Base-by-base conservation (phyloP, 148 eudicot genomes). In the Camellia lanceoleosa region DNA sequence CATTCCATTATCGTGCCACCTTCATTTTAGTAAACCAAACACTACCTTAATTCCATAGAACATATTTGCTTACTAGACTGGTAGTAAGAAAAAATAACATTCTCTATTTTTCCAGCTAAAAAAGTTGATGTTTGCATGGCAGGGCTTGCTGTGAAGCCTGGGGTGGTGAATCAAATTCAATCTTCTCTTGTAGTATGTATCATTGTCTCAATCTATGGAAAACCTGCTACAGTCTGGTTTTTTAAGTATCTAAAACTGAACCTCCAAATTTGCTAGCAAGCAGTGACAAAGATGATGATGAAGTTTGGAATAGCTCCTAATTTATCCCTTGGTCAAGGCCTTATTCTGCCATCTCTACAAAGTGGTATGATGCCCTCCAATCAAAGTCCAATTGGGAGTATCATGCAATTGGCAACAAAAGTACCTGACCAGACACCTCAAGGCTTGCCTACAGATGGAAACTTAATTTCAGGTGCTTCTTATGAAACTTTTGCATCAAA, bases 101-200 rank as follows among this genome's bases (percentile, higher is more conserved):
- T 43, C 41, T 73, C 49, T 0, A 68, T 71, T 73, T 47, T 47
- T 3, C 4, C 51, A 3, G 51, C 51, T 47, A 47, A 52, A 47
- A 47, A 65, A 19, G 23, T 66, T 70, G 5, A 72, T 78, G 65
- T 84, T 78, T 51, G 38, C 81, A 47, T 85, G 76, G 73, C 85
- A 96, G 99, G 99, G 79, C 86, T 96, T 81, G 97, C 95, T 75
- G 74, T 94, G 83, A 96, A 96, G 89, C 99, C 98, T 56, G 90
- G 94, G 62, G 98, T 91, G 60, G 79, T 94, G 65, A 82, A 88
- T 80, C 95, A 85, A 80, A 88, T 92, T 83, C 99, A 96, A 68
- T 85, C 89, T 62, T 83, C 73, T 77, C 69, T 87, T 65, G 80
- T 87, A 76, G 98, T 94, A 94, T 74, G 88, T 86, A 67, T 73